phyloP scores from a whole-genome alignment of 2,329 filamentous ascomycete genomes.

The Botryotinia globosa region DNA sequence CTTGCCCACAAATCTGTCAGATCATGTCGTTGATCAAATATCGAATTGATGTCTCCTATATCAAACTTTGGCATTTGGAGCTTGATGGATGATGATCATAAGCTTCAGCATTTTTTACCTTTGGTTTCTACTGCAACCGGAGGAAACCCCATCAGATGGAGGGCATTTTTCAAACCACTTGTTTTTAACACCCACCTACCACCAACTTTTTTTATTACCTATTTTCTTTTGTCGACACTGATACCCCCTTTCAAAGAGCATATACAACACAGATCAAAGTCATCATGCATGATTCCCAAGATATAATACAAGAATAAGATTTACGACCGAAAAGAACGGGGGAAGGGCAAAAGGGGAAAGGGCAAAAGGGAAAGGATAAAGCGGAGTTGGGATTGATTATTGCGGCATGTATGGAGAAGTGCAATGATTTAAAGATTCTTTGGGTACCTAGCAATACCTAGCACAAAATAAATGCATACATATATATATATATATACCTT shows the following conservation, averaged over 20 bases:
- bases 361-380: background rate
- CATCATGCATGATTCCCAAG: constrained; percentile 7
- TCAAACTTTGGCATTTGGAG: background rate
- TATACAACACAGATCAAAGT: constrained; percentile 3
- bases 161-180: background rate
- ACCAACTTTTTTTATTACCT: background rate
- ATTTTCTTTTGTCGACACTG: constrained; percentile 9
- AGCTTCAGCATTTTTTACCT: background rate
- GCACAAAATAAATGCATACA: background rate
- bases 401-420: background rate
- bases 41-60: background rate
- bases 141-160: background rate
- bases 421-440: background rate
- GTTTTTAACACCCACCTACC: background rate
- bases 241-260: constrained; percentile 16
- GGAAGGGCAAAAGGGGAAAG: no score
- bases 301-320: constrained; percentile 15
- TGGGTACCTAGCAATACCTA: background rate
- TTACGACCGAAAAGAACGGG: background rate
- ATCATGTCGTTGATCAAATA: constrained; percentile 41
- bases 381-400: background rate
- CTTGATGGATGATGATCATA: background rate
- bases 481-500: background rate
- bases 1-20: constrained; percentile 46
- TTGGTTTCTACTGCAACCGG: background rate